These are phyloP conservation scores for Rhinocladiella mackenziei DNA, from an alignment of 2,329 filamentous ascomycete genomes.

Conservation along the genomic window DNA sequence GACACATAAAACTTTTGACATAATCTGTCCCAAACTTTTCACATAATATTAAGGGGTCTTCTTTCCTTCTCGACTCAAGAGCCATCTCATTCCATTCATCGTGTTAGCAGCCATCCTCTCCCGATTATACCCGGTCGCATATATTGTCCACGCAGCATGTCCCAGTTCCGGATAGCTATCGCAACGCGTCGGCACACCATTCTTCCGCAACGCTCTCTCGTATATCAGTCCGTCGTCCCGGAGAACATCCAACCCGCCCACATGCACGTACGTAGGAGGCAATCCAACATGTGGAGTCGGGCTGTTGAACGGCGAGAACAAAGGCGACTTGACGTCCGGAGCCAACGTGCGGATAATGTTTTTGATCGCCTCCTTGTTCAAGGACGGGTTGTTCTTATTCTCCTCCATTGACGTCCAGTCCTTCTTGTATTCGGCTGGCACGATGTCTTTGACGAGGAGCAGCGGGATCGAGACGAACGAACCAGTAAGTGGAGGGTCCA, in stretches of 20 bases:
- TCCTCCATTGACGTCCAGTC: no score
- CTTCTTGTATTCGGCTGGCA: no score
- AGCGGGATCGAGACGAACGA: conserved; percentile 31
- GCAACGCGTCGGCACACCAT: conserved; percentile 42
- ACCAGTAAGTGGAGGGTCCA: conserved; percentile 43
- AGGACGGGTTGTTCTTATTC: no score
- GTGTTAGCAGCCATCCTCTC: conserved; percentile 26
- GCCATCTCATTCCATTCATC: conserved; percentile 11
- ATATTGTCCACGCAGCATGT: conserved; percentile 34
- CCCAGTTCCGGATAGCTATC: conserved; percentile 43
- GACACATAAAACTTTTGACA: no score
- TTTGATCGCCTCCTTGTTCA: no score
- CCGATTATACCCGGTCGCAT: conserved; percentile 21
- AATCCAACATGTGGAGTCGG: conserved; percentile 34
- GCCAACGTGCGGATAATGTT: conserved; percentile 24
- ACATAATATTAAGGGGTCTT: no score
- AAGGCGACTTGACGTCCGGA: conserved; percentile 4
- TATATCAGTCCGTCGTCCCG: conserved; percentile 54
- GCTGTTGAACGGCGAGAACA: conserved; percentile 9
- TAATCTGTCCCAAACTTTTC: no score
- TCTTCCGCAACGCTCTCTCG: conserved; percentile 44
- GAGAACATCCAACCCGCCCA: conserved; percentile 49
- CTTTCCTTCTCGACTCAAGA: conserved; percentile 5
- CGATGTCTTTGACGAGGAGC: no score
- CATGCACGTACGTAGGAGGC: conserved; percentile 47